These are phyloP conservation scores for Noccaea caerulescens DNA, from an alignment of 345 rosid genomes.

Conservation along the genomic window DNA sequence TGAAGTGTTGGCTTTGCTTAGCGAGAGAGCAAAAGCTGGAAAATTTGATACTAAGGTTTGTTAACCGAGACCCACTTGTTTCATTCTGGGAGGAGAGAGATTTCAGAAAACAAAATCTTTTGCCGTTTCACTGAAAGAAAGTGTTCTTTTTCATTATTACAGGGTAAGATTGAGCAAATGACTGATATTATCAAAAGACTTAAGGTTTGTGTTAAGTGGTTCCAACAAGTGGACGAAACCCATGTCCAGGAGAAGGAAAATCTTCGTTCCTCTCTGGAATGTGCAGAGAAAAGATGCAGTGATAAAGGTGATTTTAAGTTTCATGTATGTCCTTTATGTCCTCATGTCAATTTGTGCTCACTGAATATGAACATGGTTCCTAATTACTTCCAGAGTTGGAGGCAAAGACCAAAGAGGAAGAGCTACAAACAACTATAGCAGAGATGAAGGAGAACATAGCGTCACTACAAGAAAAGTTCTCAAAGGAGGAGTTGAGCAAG, in stretches of 20 bases:
- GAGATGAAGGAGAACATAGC: conserved; percentile 56
- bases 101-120: not conserved
- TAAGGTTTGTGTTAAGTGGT: conserved; percentile 80
- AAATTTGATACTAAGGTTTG: conserved; percentile 83
- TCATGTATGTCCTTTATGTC: not conserved
- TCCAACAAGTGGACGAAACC: conserved; percentile 61
- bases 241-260: conserved; percentile 61
- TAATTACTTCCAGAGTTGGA: conserved; percentile 53
- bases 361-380: conserved; percentile 16
- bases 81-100: not conserved
- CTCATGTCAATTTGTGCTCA: not conserved
- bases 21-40: conserved; percentile 66
- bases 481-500: conserved; percentile 69
- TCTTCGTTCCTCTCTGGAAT: conserved; percentile 60
- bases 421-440: conserved; percentile 45
- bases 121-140: not conserved
- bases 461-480: conserved; percentile 56
- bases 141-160: not conserved
- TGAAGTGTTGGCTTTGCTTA: conserved; percentile 72
- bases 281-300: conserved; percentile 55
- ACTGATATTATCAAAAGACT: conserved; percentile 65
- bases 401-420: conserved; percentile 62
- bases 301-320: conserved; percentile 55
- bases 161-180: conserved; percentile 70
- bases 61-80: not conserved